Percentiles rank a stretch among this genome's conserved stretches.
phyloP scores from a whole-genome alignment of 73 alveolate genomes.

The Paramecium pentaurelia region DNA sequence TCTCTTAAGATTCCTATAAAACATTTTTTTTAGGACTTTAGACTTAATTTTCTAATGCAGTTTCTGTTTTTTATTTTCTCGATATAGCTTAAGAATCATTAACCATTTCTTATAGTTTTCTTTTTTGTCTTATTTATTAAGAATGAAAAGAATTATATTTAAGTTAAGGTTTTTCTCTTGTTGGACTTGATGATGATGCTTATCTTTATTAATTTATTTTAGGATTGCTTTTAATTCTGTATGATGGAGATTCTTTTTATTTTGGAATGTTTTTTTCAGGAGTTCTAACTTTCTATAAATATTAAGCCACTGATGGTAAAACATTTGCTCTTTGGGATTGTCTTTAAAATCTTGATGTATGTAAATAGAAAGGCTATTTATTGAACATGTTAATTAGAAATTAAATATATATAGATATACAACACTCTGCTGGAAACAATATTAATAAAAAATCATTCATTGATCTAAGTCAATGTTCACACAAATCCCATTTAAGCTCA shows the following conservation, averaged over 20 bases:
- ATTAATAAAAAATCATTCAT: neutral
- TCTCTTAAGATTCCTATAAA: neutral
- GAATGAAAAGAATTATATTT: neutral
- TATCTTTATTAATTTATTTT: neutral
- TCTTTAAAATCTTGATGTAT: neutral
- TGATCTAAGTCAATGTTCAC: neutral
- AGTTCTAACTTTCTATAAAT: neutral
- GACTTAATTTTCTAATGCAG: neutral
- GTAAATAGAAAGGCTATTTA: neutral
- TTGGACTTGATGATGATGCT: neutral
- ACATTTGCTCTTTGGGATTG: neutral
- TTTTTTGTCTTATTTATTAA: neutral
- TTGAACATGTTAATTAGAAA: neutral
- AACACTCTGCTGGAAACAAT: neutral
- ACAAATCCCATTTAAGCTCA: neutral
- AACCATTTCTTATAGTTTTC: neutral
- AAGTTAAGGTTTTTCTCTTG: neutral
- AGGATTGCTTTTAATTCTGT: neutral
- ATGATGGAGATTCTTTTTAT: neutral
- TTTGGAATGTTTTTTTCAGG: neutral
- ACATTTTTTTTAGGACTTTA: neutral
- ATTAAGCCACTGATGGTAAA: neutral
- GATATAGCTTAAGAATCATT: neutral
- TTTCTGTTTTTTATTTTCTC: neutral
- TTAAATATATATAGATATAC: neutral